Evolutionary conservation across 208 protist genomes (phyloP), one percentile per base, ranked within the genome.

Genomic region (Crithidia thermophila): DNA sequence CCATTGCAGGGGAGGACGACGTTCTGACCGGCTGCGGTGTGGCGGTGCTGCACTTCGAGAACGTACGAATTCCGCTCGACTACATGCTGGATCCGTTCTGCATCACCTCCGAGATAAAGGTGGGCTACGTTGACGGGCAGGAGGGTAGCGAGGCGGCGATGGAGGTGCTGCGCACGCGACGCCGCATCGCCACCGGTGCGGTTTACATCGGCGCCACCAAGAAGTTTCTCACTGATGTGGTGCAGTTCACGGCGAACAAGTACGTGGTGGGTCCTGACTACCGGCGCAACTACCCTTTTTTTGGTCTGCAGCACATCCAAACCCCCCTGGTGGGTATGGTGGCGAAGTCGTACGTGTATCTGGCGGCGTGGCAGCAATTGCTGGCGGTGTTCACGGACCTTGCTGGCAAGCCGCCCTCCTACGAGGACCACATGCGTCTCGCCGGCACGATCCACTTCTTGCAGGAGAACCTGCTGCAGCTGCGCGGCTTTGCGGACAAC

Each of bases 271-370:
- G 91, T 31, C 84, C 85, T 30, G 82, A 90, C 55, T 77, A 83
- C 47, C 58, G 65, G 18, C 81, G 87, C n/a, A 93, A 91, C 75
- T 91, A 93, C 63, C 87, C 91, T 7, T 90, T 85, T 58, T 78
- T 94, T 46, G 91, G 91, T 14, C 73, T 96, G 5, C 91, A 96
- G 64, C 86, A 96, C 56, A 83, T 96, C 36, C 91, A 96, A 58
- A 90, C 86, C 1, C 82, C 87, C 20, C 77, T 96, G 33, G 91
- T 96, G 51, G 81, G 84, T 53, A 67, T 90, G 37, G 45, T 93
- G 45, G 84, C 74, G 5, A 91, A 92, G 68, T 77, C 74, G 23
- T 96, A 85, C 64, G 80, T 90, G 42, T 93, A 94, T 55, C 62
- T 93, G 33, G 53, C 75, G 27, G 70, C 68, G 39, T 96, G 85